Evolutionary conservation across 148 eudicot genomes (phyloP).

Genomic region (Rhododendron henanense): DNA sequence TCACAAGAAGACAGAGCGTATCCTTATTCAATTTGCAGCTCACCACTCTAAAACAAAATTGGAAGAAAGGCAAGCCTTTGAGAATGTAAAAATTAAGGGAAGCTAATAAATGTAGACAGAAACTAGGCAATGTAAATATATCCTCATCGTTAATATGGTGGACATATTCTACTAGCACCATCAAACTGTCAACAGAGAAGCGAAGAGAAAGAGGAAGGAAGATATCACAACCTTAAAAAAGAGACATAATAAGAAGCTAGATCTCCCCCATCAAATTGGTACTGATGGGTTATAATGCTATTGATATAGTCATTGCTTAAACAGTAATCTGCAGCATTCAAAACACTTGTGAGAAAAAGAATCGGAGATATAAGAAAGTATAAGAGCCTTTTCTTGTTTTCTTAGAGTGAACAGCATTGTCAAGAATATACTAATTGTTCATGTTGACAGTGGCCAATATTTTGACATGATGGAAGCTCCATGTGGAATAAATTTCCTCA

Average conservation of each 20-base stretch:
- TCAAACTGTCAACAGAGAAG: neutral
- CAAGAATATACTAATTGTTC: neutral
- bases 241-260: constrained; percentile 49
- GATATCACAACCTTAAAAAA: constrained; percentile 38
- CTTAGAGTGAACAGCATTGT: no score
- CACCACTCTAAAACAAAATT: constrained; percentile 38
- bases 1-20: constrained; percentile 55
- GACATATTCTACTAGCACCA: neutral
- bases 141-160: neutral
- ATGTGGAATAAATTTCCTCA: neutral
- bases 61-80: neutral
- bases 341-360: constrained; percentile 10
- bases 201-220: constrained; percentile 11
- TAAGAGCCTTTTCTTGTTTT: neutral
- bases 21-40: constrained; percentile 44
- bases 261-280: constrained; percentile 45
- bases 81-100: neutral
- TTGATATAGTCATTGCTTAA: constrained; percentile 51
- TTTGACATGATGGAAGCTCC: constrained; percentile 1
- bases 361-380: neutral
- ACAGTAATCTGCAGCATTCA: constrained; percentile 47
- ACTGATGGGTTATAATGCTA: constrained; percentile 45
- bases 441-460: neutral
- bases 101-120: neutral
- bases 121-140: neutral